These are phyloP conservation scores for Hura crepitans DNA, from an alignment of 441 rosid species.

Conservation along the genomic window DNA sequence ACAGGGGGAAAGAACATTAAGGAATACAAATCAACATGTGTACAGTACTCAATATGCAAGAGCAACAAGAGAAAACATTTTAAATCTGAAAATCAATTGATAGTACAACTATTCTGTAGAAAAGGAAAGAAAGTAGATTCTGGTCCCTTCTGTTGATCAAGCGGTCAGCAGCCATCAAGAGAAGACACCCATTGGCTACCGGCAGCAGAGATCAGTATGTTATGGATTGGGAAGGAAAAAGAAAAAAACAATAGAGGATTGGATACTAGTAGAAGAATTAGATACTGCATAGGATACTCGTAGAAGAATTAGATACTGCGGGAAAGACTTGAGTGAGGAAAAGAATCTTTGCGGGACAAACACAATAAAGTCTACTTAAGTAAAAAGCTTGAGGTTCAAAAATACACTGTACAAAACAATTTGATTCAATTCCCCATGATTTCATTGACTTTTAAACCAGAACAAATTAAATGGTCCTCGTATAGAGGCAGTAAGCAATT, in stretches of 20 bases:
- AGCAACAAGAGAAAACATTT: not conserved
- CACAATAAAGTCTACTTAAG: not conserved
- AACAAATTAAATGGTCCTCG: no score
- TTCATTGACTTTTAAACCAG: not conserved
- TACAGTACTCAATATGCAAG: not conserved
- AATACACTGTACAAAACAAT: not conserved
- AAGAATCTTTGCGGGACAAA: not conserved
- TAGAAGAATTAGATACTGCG: not conserved
- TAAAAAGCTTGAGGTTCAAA: not conserved
- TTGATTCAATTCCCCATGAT: not conserved
- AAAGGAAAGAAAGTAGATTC: not conserved
- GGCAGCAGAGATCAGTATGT: not conserved
- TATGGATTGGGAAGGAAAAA: not conserved
- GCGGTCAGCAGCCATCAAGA: not conserved
- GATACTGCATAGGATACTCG: not conserved
- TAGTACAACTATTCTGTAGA: not conserved
- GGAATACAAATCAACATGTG: not conserved
- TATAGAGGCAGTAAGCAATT: not conserved
- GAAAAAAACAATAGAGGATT: no score
- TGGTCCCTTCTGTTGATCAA: not conserved
- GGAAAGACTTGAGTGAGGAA: not conserved
- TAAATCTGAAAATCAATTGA: not conserved
- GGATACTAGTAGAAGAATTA: not conserved
- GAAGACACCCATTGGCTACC: not conserved
- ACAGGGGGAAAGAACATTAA: not conserved